Conservation (phyloP, 139 green algal genomes). For the Asterochloris sp. region DNA sequence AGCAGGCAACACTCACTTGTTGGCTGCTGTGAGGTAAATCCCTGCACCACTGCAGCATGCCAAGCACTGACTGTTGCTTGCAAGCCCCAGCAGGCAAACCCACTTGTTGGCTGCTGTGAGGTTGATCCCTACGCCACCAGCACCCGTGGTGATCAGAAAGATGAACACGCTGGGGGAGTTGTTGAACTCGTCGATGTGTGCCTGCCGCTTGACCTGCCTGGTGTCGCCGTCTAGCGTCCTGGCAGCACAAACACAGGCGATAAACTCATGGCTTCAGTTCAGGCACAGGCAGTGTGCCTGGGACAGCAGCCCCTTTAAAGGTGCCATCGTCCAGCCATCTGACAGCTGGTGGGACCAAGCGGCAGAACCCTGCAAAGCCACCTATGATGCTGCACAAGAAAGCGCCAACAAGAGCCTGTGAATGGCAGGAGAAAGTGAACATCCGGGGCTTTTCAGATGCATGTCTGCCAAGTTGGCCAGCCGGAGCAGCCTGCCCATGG, state of each 20-base stretch:
- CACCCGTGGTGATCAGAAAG: slow-evolving; percentile 56
- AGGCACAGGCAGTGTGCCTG: no score
- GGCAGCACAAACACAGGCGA: neutral
- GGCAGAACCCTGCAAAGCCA: no score
- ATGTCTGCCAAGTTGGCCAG: no score
- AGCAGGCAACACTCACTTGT: slow-evolving; percentile 26
- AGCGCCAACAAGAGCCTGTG: no score
- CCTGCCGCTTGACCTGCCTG: slow-evolving; percentile 40
- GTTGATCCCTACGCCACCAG: slow-evolving; percentile 70
- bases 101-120: slow-evolving; percentile 61
- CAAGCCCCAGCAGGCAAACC: neutral
- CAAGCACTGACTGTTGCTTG: no score
- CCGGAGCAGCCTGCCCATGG: no score
- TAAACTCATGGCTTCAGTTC: no score
- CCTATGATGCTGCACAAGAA: no score
- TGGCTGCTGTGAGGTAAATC: slow-evolving; percentile 69
- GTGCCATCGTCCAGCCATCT: slow-evolving; percentile 31
- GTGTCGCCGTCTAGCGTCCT: slow-evolving; percentile 53
- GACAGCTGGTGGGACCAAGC: no score
- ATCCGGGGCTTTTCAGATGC: no score
- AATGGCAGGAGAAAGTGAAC: no score
- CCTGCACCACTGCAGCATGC: slow-evolving; percentile 59
- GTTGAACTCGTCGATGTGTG: slow-evolving; percentile 64
- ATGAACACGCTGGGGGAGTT: slow-evolving; percentile 37
- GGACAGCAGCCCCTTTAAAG: no score